These are phyloP conservation scores for Sarcodon aspratus DNA, from an alignment of 768 basidiomycete species.

Conservation along the genomic window DNA sequence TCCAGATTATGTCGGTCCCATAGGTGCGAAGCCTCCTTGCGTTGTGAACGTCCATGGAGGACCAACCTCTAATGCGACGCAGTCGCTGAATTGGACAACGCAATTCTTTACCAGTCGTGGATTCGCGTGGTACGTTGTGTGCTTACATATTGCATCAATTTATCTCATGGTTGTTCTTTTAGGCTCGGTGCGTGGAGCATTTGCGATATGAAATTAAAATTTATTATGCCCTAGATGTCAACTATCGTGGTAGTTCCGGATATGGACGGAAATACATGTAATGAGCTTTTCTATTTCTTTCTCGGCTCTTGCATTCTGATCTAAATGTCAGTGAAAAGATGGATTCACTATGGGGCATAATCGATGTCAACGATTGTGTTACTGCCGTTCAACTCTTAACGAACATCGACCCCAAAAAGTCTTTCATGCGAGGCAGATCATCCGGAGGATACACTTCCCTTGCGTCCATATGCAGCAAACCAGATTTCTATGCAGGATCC, in stretches of 20 bases:
- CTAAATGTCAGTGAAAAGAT: not conserved
- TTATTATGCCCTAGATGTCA: constrained; percentile 46
- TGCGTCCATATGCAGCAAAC: constrained; percentile 28
- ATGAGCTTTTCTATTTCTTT: constrained; percentile 3
- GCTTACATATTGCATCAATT: not conserved
- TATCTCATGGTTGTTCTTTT: too few species aligned
- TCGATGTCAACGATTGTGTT: constrained; percentile 60
- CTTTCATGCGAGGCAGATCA: constrained; percentile 61
- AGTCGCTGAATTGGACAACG: constrained; percentile 40
- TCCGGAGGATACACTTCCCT: constrained; percentile 68
- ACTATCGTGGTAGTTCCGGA: constrained; percentile 67
- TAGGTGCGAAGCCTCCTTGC: constrained; percentile 53
- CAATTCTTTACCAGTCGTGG: constrained; percentile 64
- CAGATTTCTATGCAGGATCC: constrained; percentile 32
- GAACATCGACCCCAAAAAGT: constrained; percentile 52
- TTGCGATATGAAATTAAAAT: not conserved
- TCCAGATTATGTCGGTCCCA: constrained; percentile 39
- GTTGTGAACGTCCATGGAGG: constrained; percentile 62
- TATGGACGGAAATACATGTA: constrained; percentile 60
- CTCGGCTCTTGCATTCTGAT: not conserved
- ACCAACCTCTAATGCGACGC: constrained; percentile 39
- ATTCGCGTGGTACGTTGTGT: constrained; percentile 48
- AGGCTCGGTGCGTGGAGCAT: too few species aligned
- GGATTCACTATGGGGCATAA: constrained; percentile 53
- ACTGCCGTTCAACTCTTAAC: constrained; percentile 28